These are phyloP conservation scores for Thermothelomyces thermophilus DNA, from an alignment of 2,329 filamentous ascomycete species.

Conservation along the genomic window DNA sequence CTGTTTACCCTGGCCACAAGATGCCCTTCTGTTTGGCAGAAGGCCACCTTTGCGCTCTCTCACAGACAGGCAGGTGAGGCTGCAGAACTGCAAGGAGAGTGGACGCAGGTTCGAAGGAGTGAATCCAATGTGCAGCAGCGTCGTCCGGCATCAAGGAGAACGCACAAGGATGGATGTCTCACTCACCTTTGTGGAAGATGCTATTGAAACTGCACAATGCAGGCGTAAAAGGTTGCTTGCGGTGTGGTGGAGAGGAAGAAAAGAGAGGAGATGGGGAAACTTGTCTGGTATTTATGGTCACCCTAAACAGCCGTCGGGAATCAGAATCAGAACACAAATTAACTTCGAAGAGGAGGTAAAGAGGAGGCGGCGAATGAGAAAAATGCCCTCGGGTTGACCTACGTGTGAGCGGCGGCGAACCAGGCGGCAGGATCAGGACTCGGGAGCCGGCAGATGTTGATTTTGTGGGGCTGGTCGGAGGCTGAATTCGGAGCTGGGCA, in stretches of 20 bases:
- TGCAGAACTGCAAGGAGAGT: background rate
- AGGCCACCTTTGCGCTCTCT: background rate
- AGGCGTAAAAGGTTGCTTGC: background rate
- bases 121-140: background rate
- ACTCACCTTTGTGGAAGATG: slow-evolving; percentile 1
- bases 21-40: background rate
- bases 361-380: background rate
- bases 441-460: background rate
- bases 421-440: background rate
- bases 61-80: background rate
- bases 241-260: background rate
- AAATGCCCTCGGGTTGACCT: background rate
- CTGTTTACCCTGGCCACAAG: background rate
- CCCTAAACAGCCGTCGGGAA: background rate
- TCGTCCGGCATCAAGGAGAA: background rate
- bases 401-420: background rate
- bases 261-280: background rate
- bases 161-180: background rate
- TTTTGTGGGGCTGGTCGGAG: slow-evolving; percentile 4
- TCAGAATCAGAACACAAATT: background rate
- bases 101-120: background rate
- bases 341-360: background rate
- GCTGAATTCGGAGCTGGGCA: background rate
- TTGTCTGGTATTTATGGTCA: background rate
- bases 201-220: no score